These are phyloP conservation scores for Penicillium olsonii DNA, from an alignment of 2,329 filamentous ascomycete species.

Conservation along the genomic window DNA sequence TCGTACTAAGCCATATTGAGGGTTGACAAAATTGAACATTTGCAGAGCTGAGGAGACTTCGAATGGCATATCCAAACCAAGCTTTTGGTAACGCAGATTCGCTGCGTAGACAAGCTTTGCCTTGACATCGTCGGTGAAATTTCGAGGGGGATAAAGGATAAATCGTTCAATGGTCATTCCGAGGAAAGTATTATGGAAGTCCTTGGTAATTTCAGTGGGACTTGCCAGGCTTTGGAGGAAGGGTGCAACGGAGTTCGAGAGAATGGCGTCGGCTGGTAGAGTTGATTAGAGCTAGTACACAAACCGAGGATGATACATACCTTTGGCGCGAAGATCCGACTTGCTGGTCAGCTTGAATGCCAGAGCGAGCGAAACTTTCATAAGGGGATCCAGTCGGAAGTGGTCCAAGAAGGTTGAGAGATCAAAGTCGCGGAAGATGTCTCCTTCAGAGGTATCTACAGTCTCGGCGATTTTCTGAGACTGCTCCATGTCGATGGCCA, in stretches of 20 bases:
- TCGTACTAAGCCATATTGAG: constrained; percentile 53
- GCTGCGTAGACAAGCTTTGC: constrained; percentile 64
- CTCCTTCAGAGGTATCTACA: constrained; percentile 85
- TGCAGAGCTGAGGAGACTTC: constrained; percentile 47
- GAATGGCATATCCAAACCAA: constrained; percentile 45
- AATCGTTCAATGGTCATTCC: constrained; percentile 82
- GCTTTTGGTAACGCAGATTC: constrained; percentile 68
- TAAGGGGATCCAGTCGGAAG: constrained; percentile 86
- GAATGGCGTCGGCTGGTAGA: constrained; percentile 78
- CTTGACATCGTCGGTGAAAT: constrained; percentile 77
- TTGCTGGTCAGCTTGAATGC: constrained; percentile 84
- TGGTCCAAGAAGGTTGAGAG: constrained; percentile 94
- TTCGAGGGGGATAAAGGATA: constrained; percentile 81
- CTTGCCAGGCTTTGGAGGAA: constrained; percentile 77
- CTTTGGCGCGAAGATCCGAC: constrained; percentile 83
- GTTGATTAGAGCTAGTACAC: not conserved
- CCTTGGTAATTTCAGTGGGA: constrained; percentile 62
- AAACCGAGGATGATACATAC: constrained; percentile 50
- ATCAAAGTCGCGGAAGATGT: constrained; percentile 94
- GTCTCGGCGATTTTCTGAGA: constrained; percentile 90
- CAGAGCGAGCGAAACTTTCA: constrained; percentile 83
- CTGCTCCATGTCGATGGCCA: constrained; percentile 77
- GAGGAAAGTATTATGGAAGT: constrained; percentile 70
- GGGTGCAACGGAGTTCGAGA: constrained; percentile 74
- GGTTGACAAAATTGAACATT: constrained; percentile 47